Evolutionary conservation across 2,329 filamentous ascomycete genomes (phyloP).

Genomic region (Ilyonectria robusta): DNA sequence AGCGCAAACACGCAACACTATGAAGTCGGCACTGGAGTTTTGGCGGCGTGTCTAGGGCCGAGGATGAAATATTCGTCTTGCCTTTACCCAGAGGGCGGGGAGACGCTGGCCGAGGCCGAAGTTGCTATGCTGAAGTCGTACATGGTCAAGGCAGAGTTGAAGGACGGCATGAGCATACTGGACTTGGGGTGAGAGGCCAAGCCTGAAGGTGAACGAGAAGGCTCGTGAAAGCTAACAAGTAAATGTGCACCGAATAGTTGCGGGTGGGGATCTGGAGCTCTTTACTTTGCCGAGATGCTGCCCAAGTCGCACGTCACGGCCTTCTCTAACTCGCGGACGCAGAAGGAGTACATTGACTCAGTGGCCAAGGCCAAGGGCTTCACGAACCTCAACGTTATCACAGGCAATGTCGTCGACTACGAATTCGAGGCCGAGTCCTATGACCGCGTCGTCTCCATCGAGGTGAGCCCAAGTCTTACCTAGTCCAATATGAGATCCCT

Average conservation of each 20-base stretch:
- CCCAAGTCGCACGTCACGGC: constrained; percentile 74
- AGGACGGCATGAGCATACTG: constrained; percentile 72
- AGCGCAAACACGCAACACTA: constrained; percentile 80
- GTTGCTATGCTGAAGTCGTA: constrained; percentile 76
- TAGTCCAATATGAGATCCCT: neutral
- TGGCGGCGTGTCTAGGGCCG: constrained; percentile 73
- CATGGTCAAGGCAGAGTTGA: constrained; percentile 70
- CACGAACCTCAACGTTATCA: constrained; percentile 74
- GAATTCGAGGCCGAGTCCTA: constrained; percentile 72
- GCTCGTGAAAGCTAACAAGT: neutral
- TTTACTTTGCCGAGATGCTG: constrained; percentile 77
- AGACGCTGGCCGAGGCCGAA: constrained; percentile 77
- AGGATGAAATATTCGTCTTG: constrained; percentile 82
- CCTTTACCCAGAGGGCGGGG: constrained; percentile 73
- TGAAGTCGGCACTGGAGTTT: constrained; percentile 77
- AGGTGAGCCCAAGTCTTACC: constrained; percentile 49
- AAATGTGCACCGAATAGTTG: constrained; percentile 60
- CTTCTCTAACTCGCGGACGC: constrained; percentile 79
- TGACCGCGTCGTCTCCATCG: constrained; percentile 78
- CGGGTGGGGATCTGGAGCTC: constrained; percentile 76
- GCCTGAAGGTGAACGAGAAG: neutral
- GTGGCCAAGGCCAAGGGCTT: constrained; percentile 70
- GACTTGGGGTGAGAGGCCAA: constrained; percentile 68
- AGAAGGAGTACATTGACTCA: constrained; percentile 76
- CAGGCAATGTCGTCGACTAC: constrained; percentile 76